Evolutionary conservation across 2,329 filamentous ascomycete genomes (phyloP).

Genomic region (Beauveria pseudobassiana): DNA sequence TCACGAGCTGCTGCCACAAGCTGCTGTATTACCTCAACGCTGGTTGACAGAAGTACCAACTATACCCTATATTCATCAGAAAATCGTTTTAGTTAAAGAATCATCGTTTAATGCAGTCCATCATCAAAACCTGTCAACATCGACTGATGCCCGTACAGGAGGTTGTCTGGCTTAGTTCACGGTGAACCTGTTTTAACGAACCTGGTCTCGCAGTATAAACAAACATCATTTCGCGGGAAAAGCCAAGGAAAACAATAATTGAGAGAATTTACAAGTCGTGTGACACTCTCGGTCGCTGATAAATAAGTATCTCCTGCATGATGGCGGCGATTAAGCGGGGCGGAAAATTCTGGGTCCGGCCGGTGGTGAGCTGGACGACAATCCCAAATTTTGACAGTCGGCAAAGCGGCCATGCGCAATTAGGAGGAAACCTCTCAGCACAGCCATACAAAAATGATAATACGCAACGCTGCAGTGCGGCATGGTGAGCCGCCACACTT

Average conservation of each 20-base stretch:
- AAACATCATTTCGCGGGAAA: too few species aligned
- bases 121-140: too few species aligned
- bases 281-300: too few species aligned
- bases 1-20: too few species aligned
- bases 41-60: too few species aligned
- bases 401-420: not conserved
- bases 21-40: too few species aligned
- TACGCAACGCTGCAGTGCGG: conserved; percentile 47
- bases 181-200: too few species aligned
- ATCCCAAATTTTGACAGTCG: conserved; percentile 10
- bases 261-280: too few species aligned
- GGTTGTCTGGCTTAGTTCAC: not conserved
- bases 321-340: not conserved
- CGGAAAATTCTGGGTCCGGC: conserved; percentile 14
- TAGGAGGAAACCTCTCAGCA: not conserved
- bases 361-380: not conserved
- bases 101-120: too few species aligned
- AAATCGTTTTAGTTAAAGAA: not conserved
- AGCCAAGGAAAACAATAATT: too few species aligned
- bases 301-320: not conserved
- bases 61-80: too few species aligned
- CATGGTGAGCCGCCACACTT: conserved; percentile 36
- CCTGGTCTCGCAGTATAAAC: too few species aligned
- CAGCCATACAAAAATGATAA: conserved; percentile 39
- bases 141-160: not conserved